A percentile compares a stretch with the other conserved stretches of the same genome.
Evolutionary conservation across 2,329 filamentous ascomycete species (phyloP).

Genomic region (Aspergillus spinulosporus): DNA sequence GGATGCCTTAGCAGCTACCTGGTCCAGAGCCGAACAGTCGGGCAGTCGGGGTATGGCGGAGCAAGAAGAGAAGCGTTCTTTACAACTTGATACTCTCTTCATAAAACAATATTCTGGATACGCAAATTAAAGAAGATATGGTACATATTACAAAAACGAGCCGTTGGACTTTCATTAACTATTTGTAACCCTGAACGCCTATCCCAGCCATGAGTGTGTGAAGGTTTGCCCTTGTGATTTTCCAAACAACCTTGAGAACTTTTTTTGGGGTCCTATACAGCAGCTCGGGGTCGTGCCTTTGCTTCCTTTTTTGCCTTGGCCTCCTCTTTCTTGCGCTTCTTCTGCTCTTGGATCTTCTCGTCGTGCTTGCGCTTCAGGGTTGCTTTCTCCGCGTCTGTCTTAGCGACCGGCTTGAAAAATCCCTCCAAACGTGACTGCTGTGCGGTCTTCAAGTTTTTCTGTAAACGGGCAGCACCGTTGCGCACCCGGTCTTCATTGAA

Average conservation of each 20-base stretch:
- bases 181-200: neutral
- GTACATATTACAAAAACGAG: neutral
- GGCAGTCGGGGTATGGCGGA: too few relatives aligned
- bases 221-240: neutral
- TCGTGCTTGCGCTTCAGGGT: constrained; percentile 90
- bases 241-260: neutral
- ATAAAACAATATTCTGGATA: too few relatives aligned
- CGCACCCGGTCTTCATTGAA: constrained; percentile 95
- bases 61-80: too few relatives aligned
- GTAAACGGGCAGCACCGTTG: constrained; percentile 70
- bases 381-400: constrained; percentile 82
- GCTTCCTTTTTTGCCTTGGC: constrained; percentile 92
- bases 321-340: constrained; percentile 91
- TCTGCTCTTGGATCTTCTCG: constrained; percentile 85
- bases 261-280: constrained; percentile 26
- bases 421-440: constrained; percentile 92
- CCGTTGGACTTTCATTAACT: neutral
- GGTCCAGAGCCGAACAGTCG: too few relatives aligned
- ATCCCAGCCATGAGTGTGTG: neutral
- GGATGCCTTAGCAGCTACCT: too few relatives aligned
- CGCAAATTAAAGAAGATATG: neutral
- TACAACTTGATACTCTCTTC: too few relatives aligned
- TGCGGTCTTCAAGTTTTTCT: constrained; percentile 86
- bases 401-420: constrained; percentile 92
- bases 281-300: constrained; percentile 80